These are phyloP conservation scores for Hypoxylon sp. DNA, from an alignment of 2,329 filamentous ascomycete genomes.

Conservation along the genomic window DNA sequence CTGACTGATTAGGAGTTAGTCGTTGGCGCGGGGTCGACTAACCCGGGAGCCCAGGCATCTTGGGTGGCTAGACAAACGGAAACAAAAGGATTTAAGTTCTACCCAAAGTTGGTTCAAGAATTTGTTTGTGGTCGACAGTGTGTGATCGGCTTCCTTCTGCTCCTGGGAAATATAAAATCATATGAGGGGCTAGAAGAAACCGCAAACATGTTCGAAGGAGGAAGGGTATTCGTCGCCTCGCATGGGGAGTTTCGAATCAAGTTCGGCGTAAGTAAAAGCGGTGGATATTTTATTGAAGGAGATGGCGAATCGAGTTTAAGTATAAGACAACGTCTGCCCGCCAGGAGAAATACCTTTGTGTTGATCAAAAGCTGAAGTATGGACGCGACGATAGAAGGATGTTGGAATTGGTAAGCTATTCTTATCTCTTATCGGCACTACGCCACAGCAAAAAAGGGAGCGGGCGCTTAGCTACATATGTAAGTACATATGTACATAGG, in stretches of 20 bases:
- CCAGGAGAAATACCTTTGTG: background rate
- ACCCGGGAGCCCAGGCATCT: slow-evolving; percentile 72
- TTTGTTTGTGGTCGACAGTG: slow-evolving; percentile 33
- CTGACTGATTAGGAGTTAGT: slow-evolving; percentile 7
- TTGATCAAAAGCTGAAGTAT: background rate
- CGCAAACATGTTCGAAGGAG: slow-evolving; percentile 55
- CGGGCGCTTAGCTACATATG: slow-evolving; percentile 3
- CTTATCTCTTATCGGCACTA: slow-evolving; percentile 34
- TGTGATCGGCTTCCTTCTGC: slow-evolving; percentile 53
- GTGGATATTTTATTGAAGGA: background rate
- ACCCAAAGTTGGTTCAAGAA: slow-evolving; percentile 40
- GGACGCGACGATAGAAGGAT: slow-evolving; percentile 13
- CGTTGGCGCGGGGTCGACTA: slow-evolving; percentile 48
- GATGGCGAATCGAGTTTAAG: slow-evolving; percentile 2
- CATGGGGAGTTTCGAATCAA: slow-evolving; percentile 47
- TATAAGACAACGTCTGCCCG: background rate
- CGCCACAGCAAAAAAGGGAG: slow-evolving; percentile 28
- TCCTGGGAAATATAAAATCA: slow-evolving; percentile 54
- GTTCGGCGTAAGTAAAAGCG: slow-evolving; percentile 3
- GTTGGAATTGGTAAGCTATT: slow-evolving; percentile 37
- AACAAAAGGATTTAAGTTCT: slow-evolving; percentile 4
- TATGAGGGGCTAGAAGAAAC: slow-evolving; percentile 52
- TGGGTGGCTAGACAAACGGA: slow-evolving; percentile 49
- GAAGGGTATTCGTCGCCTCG: slow-evolving; percentile 46
- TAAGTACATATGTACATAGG: too few species aligned